Base-by-base conservation (phyloP, 2,329 filamentous ascomycete genomes). In the Verticillium zaregamsianum region DNA sequence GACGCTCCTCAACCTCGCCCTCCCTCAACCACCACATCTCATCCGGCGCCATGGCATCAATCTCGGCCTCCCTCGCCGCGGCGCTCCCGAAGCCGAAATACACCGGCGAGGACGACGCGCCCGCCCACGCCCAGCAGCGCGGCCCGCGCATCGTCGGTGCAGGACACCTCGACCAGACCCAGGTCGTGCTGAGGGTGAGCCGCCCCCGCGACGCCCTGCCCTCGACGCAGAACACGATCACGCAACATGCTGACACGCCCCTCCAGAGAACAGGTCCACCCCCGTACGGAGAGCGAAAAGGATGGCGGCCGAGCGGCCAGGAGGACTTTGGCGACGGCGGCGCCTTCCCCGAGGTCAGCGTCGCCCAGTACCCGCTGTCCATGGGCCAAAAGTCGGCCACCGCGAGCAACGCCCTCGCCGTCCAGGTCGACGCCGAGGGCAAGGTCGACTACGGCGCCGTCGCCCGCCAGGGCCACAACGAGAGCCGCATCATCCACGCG, bases 401-500 rank as follows among this genome's bases (percentile, higher is more conserved):
- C 35, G 86, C 83, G 56, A 95, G 89, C 67, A 98, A 97, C 77
- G 93, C 95, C 61, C 84, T 99, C 57, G 90, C 93, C n/a, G 84
- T 98, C 35, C 91, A 96, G 73, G 93, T 98, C 39, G 93, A 98
- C 72, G 87, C 84, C 0, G 90, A 96, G 67, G 95, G 95, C 55
- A 96, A 96, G 73, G 91, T 97, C 65, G 96, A 97, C 76, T 99
- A 97, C 79, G 93, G 97, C 74, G 93, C 93, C 60, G 96, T 99
- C 71, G 94, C 94, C 59, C 85, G 90, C 69, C 90, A 94, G 71
- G 95, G 95, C 15, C 95, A 99, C 74, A 84, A 84, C 72, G 92
- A 93, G 23, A 87, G 86, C 63, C 85, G 93, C 58, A 91, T 97
- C 66, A 89, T 99, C 12, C 95, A 99, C 40, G 89, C 95, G 23